Conservation (phyloP, 345 rosid genomes). For the Bruguiera parviflora region DNA sequence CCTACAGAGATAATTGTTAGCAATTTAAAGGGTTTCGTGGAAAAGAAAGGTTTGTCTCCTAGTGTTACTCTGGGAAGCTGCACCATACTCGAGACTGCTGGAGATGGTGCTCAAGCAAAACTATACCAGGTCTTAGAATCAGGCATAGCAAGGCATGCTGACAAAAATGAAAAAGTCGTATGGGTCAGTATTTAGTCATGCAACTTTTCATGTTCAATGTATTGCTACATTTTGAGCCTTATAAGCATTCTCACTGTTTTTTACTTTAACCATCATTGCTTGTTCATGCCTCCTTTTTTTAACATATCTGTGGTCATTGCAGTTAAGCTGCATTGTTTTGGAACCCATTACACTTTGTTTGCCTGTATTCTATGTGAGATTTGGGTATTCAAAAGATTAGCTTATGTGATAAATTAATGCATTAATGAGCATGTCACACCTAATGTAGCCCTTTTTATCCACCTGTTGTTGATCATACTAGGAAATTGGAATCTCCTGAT, state of each 20-base stretch:
- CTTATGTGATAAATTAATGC: not conserved
- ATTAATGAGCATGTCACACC: not conserved
- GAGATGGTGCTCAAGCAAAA: conserved; percentile 56
- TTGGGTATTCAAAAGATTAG: not conserved
- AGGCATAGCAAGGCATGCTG: conserved; percentile 25
- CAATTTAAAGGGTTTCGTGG: conserved; percentile 48
- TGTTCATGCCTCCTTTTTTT: not conserved
- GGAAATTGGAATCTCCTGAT: not conserved
- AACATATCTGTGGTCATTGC: not conserved
- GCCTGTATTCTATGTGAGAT: not conserved
- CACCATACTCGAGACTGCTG: conserved; percentile 71
- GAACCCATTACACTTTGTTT: conserved; percentile 1
- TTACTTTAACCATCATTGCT: not conserved
- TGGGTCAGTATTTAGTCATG: conserved; percentile 50
- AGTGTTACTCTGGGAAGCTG: conserved; percentile 66
- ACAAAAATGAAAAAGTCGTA: conserved; percentile 42
- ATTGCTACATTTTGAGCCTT: not conserved
- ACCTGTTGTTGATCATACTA: not conserved
- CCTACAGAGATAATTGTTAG: conserved; percentile 71
- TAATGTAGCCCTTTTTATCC: not conserved
- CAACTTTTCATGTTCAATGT: conserved; percentile 1
- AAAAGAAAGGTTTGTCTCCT: conserved; percentile 54
- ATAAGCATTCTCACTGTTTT: not conserved
- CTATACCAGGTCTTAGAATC: conserved; percentile 62
- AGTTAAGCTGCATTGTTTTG: not conserved